Conservation (phyloP, 306 rosid species). For the Vigna nakashimae region DNA sequence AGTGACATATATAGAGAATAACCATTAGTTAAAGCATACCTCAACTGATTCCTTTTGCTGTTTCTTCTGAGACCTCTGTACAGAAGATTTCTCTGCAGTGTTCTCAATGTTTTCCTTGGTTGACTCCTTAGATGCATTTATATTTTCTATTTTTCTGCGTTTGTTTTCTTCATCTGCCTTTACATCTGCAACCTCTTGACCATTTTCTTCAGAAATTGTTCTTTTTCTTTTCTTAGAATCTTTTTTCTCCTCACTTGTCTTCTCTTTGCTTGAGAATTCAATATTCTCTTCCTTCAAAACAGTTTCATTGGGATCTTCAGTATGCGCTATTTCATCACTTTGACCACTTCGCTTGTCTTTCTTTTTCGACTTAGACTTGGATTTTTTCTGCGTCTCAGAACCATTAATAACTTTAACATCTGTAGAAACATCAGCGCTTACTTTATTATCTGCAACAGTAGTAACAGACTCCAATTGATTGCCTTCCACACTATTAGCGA, state of each 20-base stretch:
- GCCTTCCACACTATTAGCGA: slow-evolving; percentile 39
- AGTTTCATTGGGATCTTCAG: slow-evolving; percentile 45
- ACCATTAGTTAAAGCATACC: slow-evolving; percentile 55
- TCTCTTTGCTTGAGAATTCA: slow-evolving; percentile 45
- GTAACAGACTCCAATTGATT: slow-evolving; percentile 41
- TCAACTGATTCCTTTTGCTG: slow-evolving; percentile 65
- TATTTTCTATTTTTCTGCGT: slow-evolving; percentile 57
- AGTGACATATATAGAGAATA: background rate
- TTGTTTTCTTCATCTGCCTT: slow-evolving; percentile 66
- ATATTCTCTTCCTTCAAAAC: slow-evolving; percentile 43
- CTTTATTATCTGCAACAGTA: slow-evolving; percentile 41
- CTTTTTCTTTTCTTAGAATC: slow-evolving; percentile 79
- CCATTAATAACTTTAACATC: slow-evolving; percentile 46
- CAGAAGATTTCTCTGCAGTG: slow-evolving; percentile 54
- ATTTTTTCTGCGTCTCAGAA: slow-evolving; percentile 53
- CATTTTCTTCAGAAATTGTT: slow-evolving; percentile 58
- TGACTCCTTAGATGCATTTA: slow-evolving; percentile 41
- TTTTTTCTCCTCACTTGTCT: slow-evolving; percentile 44
- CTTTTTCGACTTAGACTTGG: slow-evolving; percentile 68
- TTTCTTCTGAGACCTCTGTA: slow-evolving; percentile 57
- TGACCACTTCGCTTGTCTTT: slow-evolving; percentile 50
- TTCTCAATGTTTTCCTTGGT: slow-evolving; percentile 42
- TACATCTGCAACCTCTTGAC: slow-evolving; percentile 46
- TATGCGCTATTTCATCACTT: slow-evolving; percentile 50
- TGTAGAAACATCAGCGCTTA: slow-evolving; percentile 40